Percentiles rank a stretch among this genome's conserved stretches.
phyloP scores from a whole-genome alignment of 1,139 yeast genomes.

The Lodderomyces margitis region DNA sequence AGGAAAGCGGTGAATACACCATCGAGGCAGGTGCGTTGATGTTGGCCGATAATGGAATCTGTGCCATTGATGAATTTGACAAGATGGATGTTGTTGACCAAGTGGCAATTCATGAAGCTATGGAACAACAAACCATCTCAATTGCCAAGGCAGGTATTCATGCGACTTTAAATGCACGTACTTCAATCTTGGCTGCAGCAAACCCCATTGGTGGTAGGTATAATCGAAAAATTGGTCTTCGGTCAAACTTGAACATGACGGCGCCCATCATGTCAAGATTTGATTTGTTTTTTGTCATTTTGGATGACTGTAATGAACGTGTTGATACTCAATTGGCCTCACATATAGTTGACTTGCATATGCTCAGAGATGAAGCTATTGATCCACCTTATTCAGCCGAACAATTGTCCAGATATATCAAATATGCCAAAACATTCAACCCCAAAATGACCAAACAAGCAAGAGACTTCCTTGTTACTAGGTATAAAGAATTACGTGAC shows the following conservation, averaged over 20 bases:
- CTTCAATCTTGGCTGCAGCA: conserved; percentile 96
- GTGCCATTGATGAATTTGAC: conserved; percentile 98
- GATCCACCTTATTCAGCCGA: conserved; percentile 88
- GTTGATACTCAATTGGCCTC: conserved; percentile 87
- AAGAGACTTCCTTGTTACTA: conserved; percentile 69
- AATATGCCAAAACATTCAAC: conserved; percentile 89
- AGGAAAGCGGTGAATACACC: conserved; percentile 95
- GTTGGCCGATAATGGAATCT: conserved; percentile 98
- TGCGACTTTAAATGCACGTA: conserved; percentile 94
- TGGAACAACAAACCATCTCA: conserved; percentile 98
- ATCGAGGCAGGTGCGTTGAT: conserved; percentile 98
- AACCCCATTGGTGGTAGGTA: conserved; percentile 96
- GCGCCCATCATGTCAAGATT: conserved; percentile 99
- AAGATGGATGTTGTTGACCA: conserved; percentile 96
- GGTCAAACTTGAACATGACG: conserved; percentile 93
- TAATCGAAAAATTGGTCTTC: conserved; percentile 77
- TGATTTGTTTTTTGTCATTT: conserved; percentile 88
- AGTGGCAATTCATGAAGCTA: conserved; percentile 99
- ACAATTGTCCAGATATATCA: conserved; percentile 83
- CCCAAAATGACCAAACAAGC: conserved; percentile 87
- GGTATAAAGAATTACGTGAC: conserved; percentile 82
- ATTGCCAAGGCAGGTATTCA: conserved; percentile 98
- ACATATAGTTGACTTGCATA: conserved; percentile 91
- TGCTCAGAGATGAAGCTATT: conserved; percentile 88
- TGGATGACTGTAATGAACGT: conserved; percentile 92